phyloP scores from a whole-genome alignment of 345 rosid species.

The Moricandia moricandioides region DNA sequence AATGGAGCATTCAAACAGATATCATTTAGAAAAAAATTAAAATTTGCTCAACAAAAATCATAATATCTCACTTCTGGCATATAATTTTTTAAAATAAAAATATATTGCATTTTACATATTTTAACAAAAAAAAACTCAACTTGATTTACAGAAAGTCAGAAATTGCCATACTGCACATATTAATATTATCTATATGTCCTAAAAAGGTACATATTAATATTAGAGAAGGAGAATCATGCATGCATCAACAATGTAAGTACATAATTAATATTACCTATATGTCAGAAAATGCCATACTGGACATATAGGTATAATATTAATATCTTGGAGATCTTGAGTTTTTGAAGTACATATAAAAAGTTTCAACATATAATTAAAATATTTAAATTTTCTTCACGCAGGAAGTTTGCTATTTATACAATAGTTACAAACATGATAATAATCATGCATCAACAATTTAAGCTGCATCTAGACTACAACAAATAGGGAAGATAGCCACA shows the following conservation, averaged over 20 bases:
- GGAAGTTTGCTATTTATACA: background rate
- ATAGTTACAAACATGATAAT: background rate
- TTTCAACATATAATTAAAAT: background rate
- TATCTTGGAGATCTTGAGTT: too few species aligned
- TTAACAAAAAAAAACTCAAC: too few species aligned
- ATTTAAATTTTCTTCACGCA: background rate
- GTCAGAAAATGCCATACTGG: too few species aligned
- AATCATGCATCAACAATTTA: background rate
- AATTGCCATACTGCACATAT: background rate
- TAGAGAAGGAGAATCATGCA: too few species aligned
- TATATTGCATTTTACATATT: background rate
- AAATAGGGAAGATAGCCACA: background rate
- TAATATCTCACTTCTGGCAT: background rate
- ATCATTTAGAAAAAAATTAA: background rate
- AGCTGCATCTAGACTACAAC: background rate
- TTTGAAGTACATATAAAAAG: too few species aligned
- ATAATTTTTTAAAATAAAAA: background rate
- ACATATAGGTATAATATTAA: too few species aligned
- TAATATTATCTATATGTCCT: background rate
- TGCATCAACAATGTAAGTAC: too few species aligned
- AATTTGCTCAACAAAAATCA: background rate
- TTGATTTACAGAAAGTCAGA: background rate
- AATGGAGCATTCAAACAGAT: background rate
- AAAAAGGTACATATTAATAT: too few species aligned
- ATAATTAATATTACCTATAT: too few species aligned